Evolutionary conservation across 305 asterid species (phyloP).

Genomic region (Coffea humblotiana): DNA sequence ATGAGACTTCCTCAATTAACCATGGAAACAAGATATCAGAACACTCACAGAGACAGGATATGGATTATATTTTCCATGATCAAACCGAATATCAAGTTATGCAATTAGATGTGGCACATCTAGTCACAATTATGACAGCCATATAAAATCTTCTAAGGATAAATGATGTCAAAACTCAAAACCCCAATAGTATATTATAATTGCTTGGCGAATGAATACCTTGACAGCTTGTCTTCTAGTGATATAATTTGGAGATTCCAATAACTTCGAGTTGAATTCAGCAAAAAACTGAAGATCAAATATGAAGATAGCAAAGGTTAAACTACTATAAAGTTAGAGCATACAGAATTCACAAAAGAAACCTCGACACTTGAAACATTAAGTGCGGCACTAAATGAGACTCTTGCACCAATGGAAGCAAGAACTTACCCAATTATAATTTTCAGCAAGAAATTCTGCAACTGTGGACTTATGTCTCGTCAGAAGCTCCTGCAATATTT

Average conservation of each 20-base stretch:
- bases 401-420: not conserved
- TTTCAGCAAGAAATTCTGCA: slow-evolving; percentile 62
- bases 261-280: slow-evolving; percentile 80
- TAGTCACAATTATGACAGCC: not conserved
- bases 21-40: not conserved
- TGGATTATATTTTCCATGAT: not conserved
- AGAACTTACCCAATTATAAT: slow-evolving; percentile 66
- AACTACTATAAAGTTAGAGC: not conserved
- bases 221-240: slow-evolving; percentile 81
- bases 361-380: slow-evolving; percentile 2
- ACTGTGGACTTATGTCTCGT: slow-evolving; percentile 93
- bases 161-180: not conserved
- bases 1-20: not conserved
- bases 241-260: slow-evolving; percentile 81
- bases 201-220: slow-evolving; percentile 35
- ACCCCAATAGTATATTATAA: not conserved
- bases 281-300: slow-evolving; percentile 52
- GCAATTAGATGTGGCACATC: not conserved
- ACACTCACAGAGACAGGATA: not conserved
- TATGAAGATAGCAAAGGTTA: not conserved
- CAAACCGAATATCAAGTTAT: not conserved
- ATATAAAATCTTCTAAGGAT: no score
- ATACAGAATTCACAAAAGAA: not conserved
- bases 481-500: slow-evolving; percentile 73
- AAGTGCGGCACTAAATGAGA: not conserved